Percentiles rank a stretch among this genome's conserved stretches.
phyloP scores from a whole-genome alignment of 306 rosid genomes.

The Lotus japonicus region DNA sequence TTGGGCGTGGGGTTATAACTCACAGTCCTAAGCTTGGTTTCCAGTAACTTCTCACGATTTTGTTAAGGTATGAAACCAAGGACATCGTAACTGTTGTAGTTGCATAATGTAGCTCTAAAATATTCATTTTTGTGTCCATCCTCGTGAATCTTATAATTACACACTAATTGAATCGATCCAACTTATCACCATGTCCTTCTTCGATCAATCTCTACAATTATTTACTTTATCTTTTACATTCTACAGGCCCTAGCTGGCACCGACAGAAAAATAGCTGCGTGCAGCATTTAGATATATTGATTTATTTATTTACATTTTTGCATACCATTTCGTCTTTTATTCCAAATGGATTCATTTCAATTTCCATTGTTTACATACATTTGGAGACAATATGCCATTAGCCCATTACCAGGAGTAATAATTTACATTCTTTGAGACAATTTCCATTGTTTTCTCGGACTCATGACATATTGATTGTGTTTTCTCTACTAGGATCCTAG shows the following conservation, averaged over 20 bases:
- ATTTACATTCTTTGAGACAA: too few species aligned
- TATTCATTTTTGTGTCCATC: constrained; percentile 9
- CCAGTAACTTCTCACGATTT: neutral
- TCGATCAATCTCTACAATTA: neutral
- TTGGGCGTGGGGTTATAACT: neutral
- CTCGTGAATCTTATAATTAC: constrained; percentile 46
- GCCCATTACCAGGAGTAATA: too few species aligned
- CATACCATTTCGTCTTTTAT: neutral
- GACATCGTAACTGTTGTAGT: neutral
- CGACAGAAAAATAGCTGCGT: neutral
- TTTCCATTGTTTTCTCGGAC: too few species aligned
- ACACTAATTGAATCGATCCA: constrained; percentile 14
- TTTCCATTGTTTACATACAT: neutral
- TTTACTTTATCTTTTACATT: neutral
- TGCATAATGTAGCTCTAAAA: neutral
- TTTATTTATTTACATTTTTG: neutral
- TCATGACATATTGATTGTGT: too few species aligned
- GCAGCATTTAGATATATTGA: too few species aligned
- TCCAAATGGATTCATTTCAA: constrained; percentile 4
- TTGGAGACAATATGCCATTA: too few species aligned
- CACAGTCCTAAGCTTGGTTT: constrained; percentile 6
- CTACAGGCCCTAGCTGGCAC: constrained; percentile 27
- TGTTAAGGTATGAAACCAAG: neutral
- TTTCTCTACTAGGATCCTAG: too few species aligned
- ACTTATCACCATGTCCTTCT: neutral